Percentiles rank a stretch among this genome's conserved stretches.
Conservation (phyloP, 2,329 filamentous ascomycete species). For the Lecanicillium sp. region DNA sequence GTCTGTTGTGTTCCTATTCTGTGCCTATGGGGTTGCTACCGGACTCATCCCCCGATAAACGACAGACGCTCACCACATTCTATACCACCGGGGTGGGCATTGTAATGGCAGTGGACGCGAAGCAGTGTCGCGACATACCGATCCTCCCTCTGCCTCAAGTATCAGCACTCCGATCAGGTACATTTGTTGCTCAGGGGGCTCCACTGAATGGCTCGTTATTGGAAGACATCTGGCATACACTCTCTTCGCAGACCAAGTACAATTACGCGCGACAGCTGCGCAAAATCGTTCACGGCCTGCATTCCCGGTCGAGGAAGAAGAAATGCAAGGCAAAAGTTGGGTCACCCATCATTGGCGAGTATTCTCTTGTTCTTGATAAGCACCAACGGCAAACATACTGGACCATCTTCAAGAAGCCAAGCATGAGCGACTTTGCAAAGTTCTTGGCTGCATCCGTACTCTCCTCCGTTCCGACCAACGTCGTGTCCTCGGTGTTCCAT, state of each 20-base stretch:
- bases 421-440: conserved; percentile 14
- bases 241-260: conserved; percentile 16
- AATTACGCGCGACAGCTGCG: conserved; percentile 18
- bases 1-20: no score
- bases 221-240: conserved; percentile 19
- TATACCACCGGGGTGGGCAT: no score
- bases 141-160: no score
- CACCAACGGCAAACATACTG: conserved; percentile 20
- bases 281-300: conserved; percentile 17
- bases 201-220: conserved; percentile 16
- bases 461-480: conserved; percentile 10
- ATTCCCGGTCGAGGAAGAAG: no score
- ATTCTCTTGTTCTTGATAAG: conserved; percentile 19
- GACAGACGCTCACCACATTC: no score
- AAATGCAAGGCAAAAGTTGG: conserved; percentile 11
- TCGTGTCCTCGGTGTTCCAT: no score
- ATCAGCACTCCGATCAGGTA: no score
- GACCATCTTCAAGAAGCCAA: conserved; percentile 14
- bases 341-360: conserved; percentile 11
- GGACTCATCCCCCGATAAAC: no score
- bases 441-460: conserved; percentile 19
- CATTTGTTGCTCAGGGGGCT: no score
- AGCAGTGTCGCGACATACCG: no score
- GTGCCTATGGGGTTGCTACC: no score
- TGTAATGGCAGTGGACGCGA: no score